Conservation (phyloP, 2,329 filamentous ascomycete genomes). For the Monosporascus sp. region DNA sequence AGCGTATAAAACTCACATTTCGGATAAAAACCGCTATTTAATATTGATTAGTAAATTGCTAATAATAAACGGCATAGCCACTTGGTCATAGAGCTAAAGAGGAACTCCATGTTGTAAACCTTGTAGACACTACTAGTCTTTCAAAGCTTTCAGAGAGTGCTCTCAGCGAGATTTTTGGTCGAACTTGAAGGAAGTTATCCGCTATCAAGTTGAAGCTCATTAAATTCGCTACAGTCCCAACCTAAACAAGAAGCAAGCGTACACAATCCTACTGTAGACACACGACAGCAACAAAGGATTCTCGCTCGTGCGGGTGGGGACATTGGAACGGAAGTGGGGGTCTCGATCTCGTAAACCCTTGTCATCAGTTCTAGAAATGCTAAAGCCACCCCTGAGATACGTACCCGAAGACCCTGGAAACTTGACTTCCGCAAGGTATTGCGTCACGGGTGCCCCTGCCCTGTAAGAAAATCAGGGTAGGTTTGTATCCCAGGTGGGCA, state of each 20-base stretch:
- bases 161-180: too few relatives aligned
- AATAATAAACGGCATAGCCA: too few relatives aligned
- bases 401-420: neutral
- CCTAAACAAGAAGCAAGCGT: neutral
- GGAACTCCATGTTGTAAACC: too few relatives aligned
- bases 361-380: neutral
- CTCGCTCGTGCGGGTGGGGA: neutral
- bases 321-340: neutral
- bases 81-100: too few relatives aligned
- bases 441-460: slow-evolving; percentile 12
- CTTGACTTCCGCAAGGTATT: slow-evolving; percentile 1
- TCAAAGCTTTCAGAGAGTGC: too few relatives aligned
- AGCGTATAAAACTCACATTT: too few relatives aligned
- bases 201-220: too few relatives aligned
- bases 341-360: neutral
- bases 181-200: too few relatives aligned
- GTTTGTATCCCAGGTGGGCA: slow-evolving; percentile 1
- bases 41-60: too few relatives aligned
- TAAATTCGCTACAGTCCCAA: too few relatives aligned
- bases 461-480: slow-evolving; percentile 7
- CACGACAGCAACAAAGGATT: neutral
- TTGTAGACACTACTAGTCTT: too few relatives aligned
- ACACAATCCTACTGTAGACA: neutral
- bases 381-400: neutral
- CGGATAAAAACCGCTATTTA: too few relatives aligned